Evolutionary conservation across 2,329 filamentous ascomycete species (phyloP), one percentile per base, ranked within the genome.

Genomic region (Cladobotryum mycophilum): DNA sequence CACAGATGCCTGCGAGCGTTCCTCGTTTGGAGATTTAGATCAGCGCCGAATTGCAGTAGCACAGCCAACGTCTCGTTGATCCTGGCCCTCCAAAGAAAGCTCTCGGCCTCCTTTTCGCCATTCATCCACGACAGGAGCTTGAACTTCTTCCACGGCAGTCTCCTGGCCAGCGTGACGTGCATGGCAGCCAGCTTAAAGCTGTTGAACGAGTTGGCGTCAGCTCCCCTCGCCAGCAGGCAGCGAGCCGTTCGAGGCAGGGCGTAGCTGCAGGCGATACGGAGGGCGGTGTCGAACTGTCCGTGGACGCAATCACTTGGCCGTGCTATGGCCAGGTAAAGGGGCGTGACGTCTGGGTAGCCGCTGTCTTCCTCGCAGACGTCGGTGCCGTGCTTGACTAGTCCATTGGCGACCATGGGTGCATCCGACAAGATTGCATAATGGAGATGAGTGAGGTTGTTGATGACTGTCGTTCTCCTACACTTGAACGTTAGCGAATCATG

Each of bases 221-320:
- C 52, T 5, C 52, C 52, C 30, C 37, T 38, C 3, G 43, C 35
- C 8, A 54, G 17, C 11, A 54, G 45, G 25, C 34, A 52, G 18
- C 41, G 36, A 3, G 34, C 38, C 1, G 25, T 52, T n/a, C 52
- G 40, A 2, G 52, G 49, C 1, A 54, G 45, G 11, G 52, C 52
- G 36, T 52, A 52, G 35, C 44, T 47, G 18, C 52, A 49, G 15
- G 52, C 52, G 20, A 49, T 52, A 2, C 45, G 45, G 42, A 54
- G 52, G 13, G 49, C 45, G 9, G 30, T 36, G n/a, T 54, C 49
- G 3, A 54, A 13, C 9, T 37, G 25, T 18, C 51, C 44, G 25
- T 42, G 8, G 12, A 38, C 47, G 3, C 43, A 35, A 3, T 37
- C 42, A 20, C 18, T 15, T 22, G 49, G 45, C 18, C 33, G 35